Conservation (phyloP, 139 green algal species). For the Trebouxia sp. region DNA sequence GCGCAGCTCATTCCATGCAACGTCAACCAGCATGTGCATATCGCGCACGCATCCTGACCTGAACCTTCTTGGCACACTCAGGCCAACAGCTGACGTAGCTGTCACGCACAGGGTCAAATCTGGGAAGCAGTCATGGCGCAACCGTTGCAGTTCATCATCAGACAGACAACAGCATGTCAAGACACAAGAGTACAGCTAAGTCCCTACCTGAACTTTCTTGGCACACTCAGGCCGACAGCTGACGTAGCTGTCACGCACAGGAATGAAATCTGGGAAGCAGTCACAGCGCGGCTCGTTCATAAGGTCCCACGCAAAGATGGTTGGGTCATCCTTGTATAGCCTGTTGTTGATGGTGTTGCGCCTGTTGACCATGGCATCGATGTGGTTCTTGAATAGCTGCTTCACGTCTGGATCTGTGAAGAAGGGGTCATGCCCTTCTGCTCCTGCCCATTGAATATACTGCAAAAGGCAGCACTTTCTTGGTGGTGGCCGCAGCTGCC, state of each 20-base stretch:
- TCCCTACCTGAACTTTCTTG: slow-evolving; percentile 9
- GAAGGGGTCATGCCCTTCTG: slow-evolving; percentile 29
- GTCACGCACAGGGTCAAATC: background rate
- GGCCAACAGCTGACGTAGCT: background rate
- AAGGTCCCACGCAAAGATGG: slow-evolving; percentile 76
- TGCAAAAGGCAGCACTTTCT: slow-evolving; percentile 10
- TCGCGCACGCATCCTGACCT: background rate
- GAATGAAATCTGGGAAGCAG: slow-evolving; percentile 36
- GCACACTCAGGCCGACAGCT: slow-evolving; percentile 34
- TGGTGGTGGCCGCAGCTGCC: background rate
- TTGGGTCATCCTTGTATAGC: slow-evolving; percentile 64
- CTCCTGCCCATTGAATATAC: slow-evolving; percentile 34
- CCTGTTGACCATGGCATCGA: slow-evolving; percentile 33
- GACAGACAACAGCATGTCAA: background rate
- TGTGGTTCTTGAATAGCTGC: slow-evolving; percentile 60
- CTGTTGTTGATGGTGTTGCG: slow-evolving; percentile 53
- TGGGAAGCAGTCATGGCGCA: slow-evolving; percentile 12
- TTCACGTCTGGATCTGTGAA: slow-evolving; percentile 33
- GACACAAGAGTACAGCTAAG: background rate
- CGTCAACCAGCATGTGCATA: background rate
- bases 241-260: slow-evolving; percentile 12
- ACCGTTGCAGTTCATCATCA: background rate
- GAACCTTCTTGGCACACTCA: slow-evolving; percentile 6
- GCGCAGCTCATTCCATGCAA: background rate
- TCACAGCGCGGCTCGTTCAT: slow-evolving; percentile 83